Evolutionary conservation across 257 asterid genomes (phyloP), one percentile per base, ranked within the genome.

Genomic region (Jacaranda mimosifolia): DNA sequence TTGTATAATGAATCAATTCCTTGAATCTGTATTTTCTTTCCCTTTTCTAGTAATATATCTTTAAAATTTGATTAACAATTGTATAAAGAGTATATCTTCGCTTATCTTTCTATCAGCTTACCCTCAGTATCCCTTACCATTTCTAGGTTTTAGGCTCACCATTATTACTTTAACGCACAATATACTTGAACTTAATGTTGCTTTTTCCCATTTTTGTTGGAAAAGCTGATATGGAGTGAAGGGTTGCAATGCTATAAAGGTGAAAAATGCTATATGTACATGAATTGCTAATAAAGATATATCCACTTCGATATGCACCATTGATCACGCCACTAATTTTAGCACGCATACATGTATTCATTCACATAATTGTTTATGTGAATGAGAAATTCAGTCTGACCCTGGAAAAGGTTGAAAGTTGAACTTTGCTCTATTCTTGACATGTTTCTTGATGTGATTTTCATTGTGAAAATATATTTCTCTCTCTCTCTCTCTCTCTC

Each of bases 351-450:
- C 48, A 55, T 32, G 1, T n/a, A 5, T 5, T 4, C 19, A 11
- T 55, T 43, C 48, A 43, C 48, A 43, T 6, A 6, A 48, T 48
- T 48, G n/a, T 26, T 0, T 26, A 26, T 26, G 32, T 26, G 32
- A 26, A 26, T 26, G 32, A 26, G 32, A 26, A 26, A 26, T 26
- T 48, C 53, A n/a, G n/a, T 48, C 3, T 10, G 53, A 10, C 6
- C 53, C 10, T 48, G 3, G 0, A 55, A 3, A n/a, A 3, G 38
- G 3, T 65, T 65, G 53, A 65, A 40, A 40, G 38, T 65, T 65
- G 71, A 43, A 65, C 52, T 68, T 11, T 9, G 21, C 66, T 60
- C 66, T 10, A 62, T 32, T 32, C 68, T 62, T 32, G 43, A 4
- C 43, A 21, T 60, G 15, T 60, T 60, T 62, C 46, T 36, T 5